Base-by-base conservation (phyloP, 768 basidiomycete genomes). In the Trametes elegans region DNA sequence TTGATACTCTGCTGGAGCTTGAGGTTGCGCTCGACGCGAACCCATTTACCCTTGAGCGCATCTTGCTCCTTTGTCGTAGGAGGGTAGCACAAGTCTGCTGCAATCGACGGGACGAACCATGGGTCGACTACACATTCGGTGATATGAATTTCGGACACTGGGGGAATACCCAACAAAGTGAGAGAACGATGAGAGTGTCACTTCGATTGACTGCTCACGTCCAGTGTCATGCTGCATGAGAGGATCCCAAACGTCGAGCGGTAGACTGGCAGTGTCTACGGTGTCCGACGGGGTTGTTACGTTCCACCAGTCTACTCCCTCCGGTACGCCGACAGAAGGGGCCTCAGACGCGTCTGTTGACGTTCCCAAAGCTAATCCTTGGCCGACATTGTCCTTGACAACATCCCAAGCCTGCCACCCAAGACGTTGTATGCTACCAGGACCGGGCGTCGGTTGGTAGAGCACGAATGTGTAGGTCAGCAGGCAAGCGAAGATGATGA, bases 361-460 rank as follows among this genome's bases (percentile, higher is more conserved):
- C 3, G 31, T 16, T 13, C 16, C 28, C 28, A 31, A 14, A 1
- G 29, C n/a, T n/a, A 55, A 29, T 2, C 32, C 48, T 5, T 32
- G 40, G 3, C 52, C 50, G 0, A 51, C 16, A 2, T n/a, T 14
- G 23, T 77, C 67, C 2, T 71, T 68, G 0, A 93, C 76, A 3
- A 79, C 64, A 39, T 90, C 93, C 90, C 90, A 96, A 7, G 87
- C 79, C 64, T 95, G 93, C 93, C 93, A 95, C 26, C 92, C 92
- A 18, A 97, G 74, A 40, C 81, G 78, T 64, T 92, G 89, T 13
- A 78, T 67, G 13, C 78, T 68, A 1, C 89, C 89, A 16, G 89
- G 89, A 3, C 89, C 89, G 2, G 76, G 76, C 9, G 79, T 81
- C 3, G 89, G 90, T 66, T 91, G 89, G 64, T 92, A 88, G 28